phyloP scores from a whole-genome alignment of 2,329 filamentous ascomycete genomes.

The Venturia aucupariae region DNA sequence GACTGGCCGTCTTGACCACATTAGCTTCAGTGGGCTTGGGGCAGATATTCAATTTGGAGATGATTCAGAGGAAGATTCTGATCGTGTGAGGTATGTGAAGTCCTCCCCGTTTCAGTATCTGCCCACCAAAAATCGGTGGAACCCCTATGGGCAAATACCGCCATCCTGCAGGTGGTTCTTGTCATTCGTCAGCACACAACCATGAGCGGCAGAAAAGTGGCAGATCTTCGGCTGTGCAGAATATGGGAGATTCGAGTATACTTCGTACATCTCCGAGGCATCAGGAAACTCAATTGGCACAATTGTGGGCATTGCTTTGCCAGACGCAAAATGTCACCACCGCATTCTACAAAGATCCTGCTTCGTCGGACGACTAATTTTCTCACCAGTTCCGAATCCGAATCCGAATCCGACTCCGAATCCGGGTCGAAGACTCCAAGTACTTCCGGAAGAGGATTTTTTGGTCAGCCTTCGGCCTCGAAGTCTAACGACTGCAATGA shows the following conservation, averaged over 20 bases:
- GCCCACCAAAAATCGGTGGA: background rate
- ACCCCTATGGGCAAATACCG: background rate
- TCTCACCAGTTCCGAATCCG: background rate
- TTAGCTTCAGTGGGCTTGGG: conserved; percentile 68
- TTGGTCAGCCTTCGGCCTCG: conserved; percentile 15
- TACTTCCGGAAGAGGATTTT: conserved; percentile 29
- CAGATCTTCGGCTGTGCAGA: background rate
- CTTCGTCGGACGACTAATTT: background rate
- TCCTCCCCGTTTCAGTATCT: background rate
- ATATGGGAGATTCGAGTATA: background rate
- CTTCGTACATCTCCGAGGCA: too few relatives aligned
- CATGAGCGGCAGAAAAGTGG: too few relatives aligned
- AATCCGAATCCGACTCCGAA: background rate
- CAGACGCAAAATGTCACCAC: too few relatives aligned
- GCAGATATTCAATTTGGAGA: conserved; percentile 71
- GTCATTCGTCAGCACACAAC: too few relatives aligned
- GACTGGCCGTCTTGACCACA: conserved; percentile 74
- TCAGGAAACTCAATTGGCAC: too few relatives aligned
- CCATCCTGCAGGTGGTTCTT: background rate
- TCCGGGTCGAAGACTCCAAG: conserved; percentile 14
- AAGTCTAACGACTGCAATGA: conserved; percentile 28
- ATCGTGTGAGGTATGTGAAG: conserved; percentile 15
- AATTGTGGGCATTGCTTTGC: too few relatives aligned
- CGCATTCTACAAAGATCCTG: background rate
- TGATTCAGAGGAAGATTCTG: conserved; percentile 34